Conservation (phyloP, 345 rosid genomes). For the Citrus sp. region DNA sequence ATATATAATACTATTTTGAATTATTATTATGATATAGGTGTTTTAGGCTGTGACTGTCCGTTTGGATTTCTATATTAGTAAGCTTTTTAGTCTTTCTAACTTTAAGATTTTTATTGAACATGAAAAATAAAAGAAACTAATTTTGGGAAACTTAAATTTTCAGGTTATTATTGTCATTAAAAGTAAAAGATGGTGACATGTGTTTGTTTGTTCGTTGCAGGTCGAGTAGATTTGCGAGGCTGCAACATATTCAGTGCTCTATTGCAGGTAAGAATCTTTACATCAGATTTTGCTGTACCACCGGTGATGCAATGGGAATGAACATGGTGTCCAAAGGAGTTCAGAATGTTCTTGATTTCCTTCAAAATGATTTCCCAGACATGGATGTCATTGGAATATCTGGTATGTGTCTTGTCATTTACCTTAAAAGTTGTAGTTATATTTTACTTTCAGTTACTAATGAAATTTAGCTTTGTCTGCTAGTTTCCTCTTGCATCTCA, state of each 20-base stretch:
- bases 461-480: background rate
- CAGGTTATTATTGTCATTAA: background rate
- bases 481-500: background rate
- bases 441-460: background rate
- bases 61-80: background rate
- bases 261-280: constrained; percentile 89
- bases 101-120: background rate
- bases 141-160: background rate
- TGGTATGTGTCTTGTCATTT: constrained; percentile 32
- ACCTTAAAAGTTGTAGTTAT: background rate
- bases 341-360: constrained; percentile 80
- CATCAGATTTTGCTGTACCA: constrained; percentile 68
- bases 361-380: constrained; percentile 73
- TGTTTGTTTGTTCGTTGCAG: constrained; percentile 32
- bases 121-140: background rate
- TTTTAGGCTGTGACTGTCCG: background rate
- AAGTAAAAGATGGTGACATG: background rate
- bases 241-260: constrained; percentile 55
- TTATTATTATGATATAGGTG: background rate
- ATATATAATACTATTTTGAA: too few relatives aligned
- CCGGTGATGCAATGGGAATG: constrained; percentile 99
- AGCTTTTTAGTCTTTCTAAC: background rate
- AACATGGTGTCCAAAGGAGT: constrained; percentile 96
- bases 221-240: constrained; percentile 75
- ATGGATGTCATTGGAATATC: constrained; percentile 85